phyloP scores from a whole-genome alignment of 1,139 yeast genomes.

The Geotrichum fermentans region DNA sequence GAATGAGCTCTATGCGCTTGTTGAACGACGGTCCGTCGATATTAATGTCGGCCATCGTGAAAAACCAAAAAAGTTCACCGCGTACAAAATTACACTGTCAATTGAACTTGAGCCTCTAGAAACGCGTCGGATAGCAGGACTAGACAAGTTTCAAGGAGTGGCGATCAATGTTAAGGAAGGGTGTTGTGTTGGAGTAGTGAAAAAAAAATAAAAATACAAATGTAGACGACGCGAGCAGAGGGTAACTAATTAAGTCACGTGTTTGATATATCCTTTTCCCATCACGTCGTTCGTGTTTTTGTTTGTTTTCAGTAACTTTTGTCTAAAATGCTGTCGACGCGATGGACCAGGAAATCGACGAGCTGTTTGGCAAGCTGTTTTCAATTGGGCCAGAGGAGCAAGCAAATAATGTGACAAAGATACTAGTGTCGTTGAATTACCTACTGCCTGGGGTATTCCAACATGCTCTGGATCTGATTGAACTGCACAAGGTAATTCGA shows the following conservation, averaged over 20 bases:
- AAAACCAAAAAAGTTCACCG: no score
- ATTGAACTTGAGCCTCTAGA: not conserved
- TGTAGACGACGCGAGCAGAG: constrained; percentile 16
- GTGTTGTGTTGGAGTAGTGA: constrained; percentile 2
- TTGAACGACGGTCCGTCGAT: constrained; percentile 46
- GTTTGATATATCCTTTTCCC: not conserved
- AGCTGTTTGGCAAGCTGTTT: constrained; percentile 10
- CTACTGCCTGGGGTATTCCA: constrained; percentile 28
- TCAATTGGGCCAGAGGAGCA: not conserved
- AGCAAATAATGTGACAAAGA: constrained; percentile 15
- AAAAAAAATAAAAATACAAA: not conserved
- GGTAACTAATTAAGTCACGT: constrained; percentile 11
- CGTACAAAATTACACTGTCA: no score
- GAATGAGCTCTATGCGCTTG: constrained; percentile 43
- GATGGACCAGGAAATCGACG: constrained; percentile 16
- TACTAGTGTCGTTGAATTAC: constrained; percentile 26
- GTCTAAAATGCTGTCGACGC: not conserved
- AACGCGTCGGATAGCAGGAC: not conserved
- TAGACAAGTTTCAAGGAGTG: not conserved
- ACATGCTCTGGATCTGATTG: constrained; percentile 27
- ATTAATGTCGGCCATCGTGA: constrained; percentile 29
- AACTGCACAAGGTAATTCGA: constrained; percentile 19
- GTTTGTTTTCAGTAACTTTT: not conserved
- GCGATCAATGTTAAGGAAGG: not conserved
- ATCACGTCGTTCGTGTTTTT: no score